A percentile compares a stretch with the other conserved stretches of the same genome.
Evolutionary conservation across 75 land plant species (phyloP).

Genomic region (Pinus albicaulis): DNA sequence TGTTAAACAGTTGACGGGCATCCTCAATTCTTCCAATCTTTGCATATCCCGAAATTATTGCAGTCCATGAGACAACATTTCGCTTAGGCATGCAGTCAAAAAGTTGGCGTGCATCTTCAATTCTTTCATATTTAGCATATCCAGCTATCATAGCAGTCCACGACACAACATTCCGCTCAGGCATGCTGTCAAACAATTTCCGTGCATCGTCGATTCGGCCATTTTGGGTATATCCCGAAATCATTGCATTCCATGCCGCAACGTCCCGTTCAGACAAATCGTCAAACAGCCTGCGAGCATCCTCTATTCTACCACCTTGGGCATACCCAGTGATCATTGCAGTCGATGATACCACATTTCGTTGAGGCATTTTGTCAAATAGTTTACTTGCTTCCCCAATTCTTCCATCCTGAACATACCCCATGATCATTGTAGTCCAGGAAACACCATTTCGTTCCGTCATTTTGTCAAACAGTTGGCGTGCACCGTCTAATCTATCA

Average conservation of each 20-base stretch:
- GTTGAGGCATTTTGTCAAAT: slow-evolving; percentile 5
- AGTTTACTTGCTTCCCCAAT: slow-evolving; percentile 2
- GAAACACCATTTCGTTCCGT: slow-evolving; percentile 22
- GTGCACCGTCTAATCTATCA: slow-evolving; percentile 9
- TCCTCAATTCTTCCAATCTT: neutral
- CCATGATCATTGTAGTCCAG: slow-evolving; percentile 61
- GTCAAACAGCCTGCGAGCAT: slow-evolving; percentile 5
- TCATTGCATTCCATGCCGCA: neutral
- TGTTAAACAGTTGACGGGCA: slow-evolving; percentile 2
- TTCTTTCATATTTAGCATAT: neutral
- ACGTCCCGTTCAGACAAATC: neutral
- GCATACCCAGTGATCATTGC: slow-evolving; percentile 7
- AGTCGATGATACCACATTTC: neutral
- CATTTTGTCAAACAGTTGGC: slow-evolving; percentile 28
- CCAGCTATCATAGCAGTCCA: slow-evolving; percentile 26
- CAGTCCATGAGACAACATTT: slow-evolving; percentile 10
- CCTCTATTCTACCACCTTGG: neutral
- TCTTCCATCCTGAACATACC: slow-evolving; percentile 46
- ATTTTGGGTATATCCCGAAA: neutral
- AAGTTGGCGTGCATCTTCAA: neutral
- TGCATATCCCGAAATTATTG: slow-evolving; percentile 7
- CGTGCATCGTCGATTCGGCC: neutral
- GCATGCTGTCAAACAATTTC: slow-evolving; percentile 4
- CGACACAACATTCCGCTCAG: slow-evolving; percentile 19
- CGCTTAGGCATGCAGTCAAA: slow-evolving; percentile 3